These are phyloP conservation scores for Penicillium robsamsonii DNA, from an alignment of 495 filamentous ascomycete genomes.

Conservation along the genomic window DNA sequence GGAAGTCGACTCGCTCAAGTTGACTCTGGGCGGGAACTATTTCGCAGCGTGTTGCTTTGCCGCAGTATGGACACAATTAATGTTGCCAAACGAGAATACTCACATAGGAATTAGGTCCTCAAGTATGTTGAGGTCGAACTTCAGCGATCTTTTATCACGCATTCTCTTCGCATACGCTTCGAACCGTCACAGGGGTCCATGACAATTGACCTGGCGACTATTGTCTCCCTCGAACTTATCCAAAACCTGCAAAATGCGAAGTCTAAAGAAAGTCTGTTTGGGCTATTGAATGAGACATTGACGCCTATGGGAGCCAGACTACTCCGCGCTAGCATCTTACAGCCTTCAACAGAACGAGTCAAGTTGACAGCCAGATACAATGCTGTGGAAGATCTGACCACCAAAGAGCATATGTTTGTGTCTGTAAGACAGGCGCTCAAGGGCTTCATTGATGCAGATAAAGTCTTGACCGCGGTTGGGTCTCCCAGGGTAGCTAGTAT, in stretches of 20 bases:
- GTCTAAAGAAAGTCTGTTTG: slow-evolving; percentile 77
- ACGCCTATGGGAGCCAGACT: slow-evolving; percentile 87
- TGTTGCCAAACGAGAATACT: slow-evolving; percentile 20
- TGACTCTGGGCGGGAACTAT: slow-evolving; percentile 77
- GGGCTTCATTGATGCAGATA: slow-evolving; percentile 58
- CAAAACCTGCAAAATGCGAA: slow-evolving; percentile 77
- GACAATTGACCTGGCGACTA: slow-evolving; percentile 88
- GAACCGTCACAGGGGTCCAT: slow-evolving; percentile 88
- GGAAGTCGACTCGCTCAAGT: slow-evolving; percentile 74
- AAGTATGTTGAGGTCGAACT: slow-evolving; percentile 75
- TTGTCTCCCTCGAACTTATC: slow-evolving; percentile 81
- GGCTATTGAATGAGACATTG: slow-evolving; percentile 76
- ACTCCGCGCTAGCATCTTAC: slow-evolving; percentile 77
- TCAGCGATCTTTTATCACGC: slow-evolving; percentile 62
- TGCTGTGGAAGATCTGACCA: slow-evolving; percentile 78
- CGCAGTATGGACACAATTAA: slow-evolving; percentile 57
- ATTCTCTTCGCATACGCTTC: slow-evolving; percentile 82
- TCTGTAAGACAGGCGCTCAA: slow-evolving; percentile 73
- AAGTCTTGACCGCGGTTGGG: slow-evolving; percentile 34
- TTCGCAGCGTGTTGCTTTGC: slow-evolving; percentile 88
- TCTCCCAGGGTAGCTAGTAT: not conserved
- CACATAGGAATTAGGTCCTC: slow-evolving; percentile 55
- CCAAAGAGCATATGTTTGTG: slow-evolving; percentile 84
- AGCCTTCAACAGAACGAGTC: slow-evolving; percentile 75
- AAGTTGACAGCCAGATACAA: slow-evolving; percentile 68